These are phyloP conservation scores for Linum lewisii DNA, from an alignment of 345 rosid species.

Conservation along the genomic window DNA sequence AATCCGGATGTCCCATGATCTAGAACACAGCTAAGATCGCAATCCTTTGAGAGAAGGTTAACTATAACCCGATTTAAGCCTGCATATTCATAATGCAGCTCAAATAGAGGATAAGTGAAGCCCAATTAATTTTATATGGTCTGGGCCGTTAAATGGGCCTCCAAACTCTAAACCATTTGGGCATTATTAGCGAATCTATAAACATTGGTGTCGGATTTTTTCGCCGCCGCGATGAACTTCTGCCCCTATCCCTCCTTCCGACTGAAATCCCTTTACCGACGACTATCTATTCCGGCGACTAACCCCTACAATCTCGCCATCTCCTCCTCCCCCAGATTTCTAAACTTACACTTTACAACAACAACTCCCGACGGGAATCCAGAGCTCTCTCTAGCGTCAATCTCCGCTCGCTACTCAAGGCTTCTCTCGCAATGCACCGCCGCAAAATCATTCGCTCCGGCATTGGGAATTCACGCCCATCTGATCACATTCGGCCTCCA, in stretches of 20 bases:
- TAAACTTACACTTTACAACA: conserved; percentile 7
- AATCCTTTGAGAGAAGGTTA: too few relatives aligned
- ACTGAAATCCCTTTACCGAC: neutral
- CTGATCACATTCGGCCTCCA: conserved; percentile 24
- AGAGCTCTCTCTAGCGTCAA: neutral
- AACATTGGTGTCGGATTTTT: neutral
- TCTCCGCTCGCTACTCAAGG: conserved; percentile 19
- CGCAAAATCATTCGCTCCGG: conserved; percentile 29
- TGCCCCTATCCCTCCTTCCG: conserved; percentile 14
- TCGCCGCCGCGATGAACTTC: conserved; percentile 20
- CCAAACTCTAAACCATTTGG: too few relatives aligned
- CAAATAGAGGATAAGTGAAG: too few relatives aligned
- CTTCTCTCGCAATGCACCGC: conserved; percentile 34
- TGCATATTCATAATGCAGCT: too few relatives aligned
- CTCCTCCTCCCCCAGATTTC: conserved; percentile 1
- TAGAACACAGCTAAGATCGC: too few relatives aligned
- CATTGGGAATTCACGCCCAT: conserved; percentile 35
- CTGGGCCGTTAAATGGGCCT: too few relatives aligned
- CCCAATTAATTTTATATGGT: too few relatives aligned
- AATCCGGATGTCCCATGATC: too few relatives aligned
- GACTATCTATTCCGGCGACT: neutral
- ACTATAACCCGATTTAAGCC: too few relatives aligned
- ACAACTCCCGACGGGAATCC: neutral
- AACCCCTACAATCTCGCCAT: conserved; percentile 18
- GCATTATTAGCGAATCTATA: too few relatives aligned